Percentiles rank a stretch among this genome's conserved stretches.
Evolutionary conservation across 2,329 filamentous ascomycete genomes (phyloP).

Genomic region (Fusarium ramigenum): DNA sequence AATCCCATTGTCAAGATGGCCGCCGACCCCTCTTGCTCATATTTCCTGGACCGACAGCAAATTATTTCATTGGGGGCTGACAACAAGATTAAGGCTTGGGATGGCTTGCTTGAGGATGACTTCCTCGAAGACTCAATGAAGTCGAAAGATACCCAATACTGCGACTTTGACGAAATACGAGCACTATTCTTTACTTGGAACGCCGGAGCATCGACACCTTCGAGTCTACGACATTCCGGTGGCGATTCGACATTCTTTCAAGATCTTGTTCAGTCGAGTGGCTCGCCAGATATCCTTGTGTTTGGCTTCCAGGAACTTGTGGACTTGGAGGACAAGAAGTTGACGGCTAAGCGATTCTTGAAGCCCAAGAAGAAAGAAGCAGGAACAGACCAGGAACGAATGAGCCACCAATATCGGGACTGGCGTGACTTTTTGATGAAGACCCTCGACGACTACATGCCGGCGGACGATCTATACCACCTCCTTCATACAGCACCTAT

Average conservation of each 20-base stretch:
- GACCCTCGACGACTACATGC: slow-evolving; percentile 84
- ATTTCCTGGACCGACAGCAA: slow-evolving; percentile 84
- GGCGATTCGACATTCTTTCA: slow-evolving; percentile 82
- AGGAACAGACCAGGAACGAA: slow-evolving; percentile 83
- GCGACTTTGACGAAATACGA: slow-evolving; percentile 83
- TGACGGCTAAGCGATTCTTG: slow-evolving; percentile 94
- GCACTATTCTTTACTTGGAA: slow-evolving; percentile 94
- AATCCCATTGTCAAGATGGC: slow-evolving; percentile 82
- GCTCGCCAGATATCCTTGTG: slow-evolving; percentile 86
- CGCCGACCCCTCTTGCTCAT: slow-evolving; percentile 83
- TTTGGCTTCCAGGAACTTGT: slow-evolving; percentile 99
- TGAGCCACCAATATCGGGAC: slow-evolving; percentile 96
- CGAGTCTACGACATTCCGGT: slow-evolving; percentile 75
- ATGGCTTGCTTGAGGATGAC: slow-evolving; percentile 91
- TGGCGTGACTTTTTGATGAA: slow-evolving; percentile 92
- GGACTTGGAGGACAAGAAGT: slow-evolving; percentile 95
- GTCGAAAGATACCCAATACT: slow-evolving; percentile 81
- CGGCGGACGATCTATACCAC: slow-evolving; percentile 79
- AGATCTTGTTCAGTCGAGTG: slow-evolving; percentile 78
- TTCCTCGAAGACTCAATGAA: slow-evolving; percentile 96
- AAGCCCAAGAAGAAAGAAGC: slow-evolving; percentile 90
- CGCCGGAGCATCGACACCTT: slow-evolving; percentile 93
- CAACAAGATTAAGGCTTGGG: slow-evolving; percentile 86
- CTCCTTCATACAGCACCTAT: slow-evolving; percentile 87
- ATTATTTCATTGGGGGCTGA: slow-evolving; percentile 89